A percentile compares a stretch with the other conserved stretches of the same genome.
Conservation (phyloP, 306 rosid genomes). For the Erythrophleum fordii region DNA sequence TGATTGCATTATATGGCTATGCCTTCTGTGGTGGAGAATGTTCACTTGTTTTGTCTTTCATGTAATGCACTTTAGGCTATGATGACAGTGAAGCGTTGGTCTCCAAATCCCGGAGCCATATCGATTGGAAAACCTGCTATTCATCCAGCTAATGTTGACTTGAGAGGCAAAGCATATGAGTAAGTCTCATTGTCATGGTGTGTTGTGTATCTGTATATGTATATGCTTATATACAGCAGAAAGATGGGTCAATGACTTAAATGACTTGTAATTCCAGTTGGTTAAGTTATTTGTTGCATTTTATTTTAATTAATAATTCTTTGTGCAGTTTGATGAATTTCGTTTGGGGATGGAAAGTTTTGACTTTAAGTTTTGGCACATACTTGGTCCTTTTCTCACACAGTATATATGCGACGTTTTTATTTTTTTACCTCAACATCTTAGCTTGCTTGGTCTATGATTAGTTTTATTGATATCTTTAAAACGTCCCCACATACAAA, state of each 20-base stretch:
- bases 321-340: neutral
- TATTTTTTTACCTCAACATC: neutral
- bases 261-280: constrained; percentile 1
- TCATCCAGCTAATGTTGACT: constrained; percentile 92
- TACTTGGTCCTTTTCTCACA: neutral
- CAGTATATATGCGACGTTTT: neutral
- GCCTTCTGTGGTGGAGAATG: neutral
- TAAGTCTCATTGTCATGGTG: constrained; percentile 46
- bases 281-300: neutral
- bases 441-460: neutral
- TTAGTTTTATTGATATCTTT: neutral
- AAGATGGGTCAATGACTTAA: neutral
- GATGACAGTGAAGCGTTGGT: constrained; percentile 97
- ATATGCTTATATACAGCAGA: neutral
- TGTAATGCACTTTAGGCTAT: constrained; percentile 62
- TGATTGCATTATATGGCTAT: constrained; percentile 9
- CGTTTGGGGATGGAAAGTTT: neutral
- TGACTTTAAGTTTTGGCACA: neutral
- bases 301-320: neutral
- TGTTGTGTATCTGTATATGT: neutral
- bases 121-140: constrained; percentile 96
- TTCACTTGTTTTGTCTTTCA: constrained; percentile 27
- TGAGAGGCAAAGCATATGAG: constrained; percentile 98
- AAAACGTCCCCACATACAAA: neutral
- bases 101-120: constrained; percentile 79